Conservation (phyloP, 257 asterid species). For the Henckelia pumila region DNA sequence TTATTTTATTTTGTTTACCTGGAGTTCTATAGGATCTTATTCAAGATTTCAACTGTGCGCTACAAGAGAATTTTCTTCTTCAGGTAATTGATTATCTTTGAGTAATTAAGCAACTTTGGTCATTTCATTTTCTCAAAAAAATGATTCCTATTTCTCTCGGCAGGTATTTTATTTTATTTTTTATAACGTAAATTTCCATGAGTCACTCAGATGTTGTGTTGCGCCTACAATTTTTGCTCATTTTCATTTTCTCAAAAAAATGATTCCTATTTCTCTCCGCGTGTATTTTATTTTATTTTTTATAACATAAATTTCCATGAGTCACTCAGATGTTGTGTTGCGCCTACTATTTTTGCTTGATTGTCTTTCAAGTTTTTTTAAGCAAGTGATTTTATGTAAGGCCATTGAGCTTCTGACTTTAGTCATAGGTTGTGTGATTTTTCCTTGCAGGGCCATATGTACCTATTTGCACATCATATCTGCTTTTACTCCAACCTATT, state of each 20-base stretch:
- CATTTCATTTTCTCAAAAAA: neutral
- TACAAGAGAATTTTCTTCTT: constrained; percentile 93
- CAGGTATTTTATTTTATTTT: constrained; percentile 18
- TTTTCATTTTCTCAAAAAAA: constrained; percentile 2
- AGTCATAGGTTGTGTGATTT: constrained; percentile 13
- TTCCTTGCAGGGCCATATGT: constrained; percentile 94
- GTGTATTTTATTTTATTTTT: constrained; percentile 18
- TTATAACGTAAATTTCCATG: constrained; percentile 10
- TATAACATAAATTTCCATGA: constrained; percentile 8
- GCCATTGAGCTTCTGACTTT: constrained; percentile 3
- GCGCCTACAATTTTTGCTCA: constrained; percentile 11
- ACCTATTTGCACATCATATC: constrained; percentile 67
- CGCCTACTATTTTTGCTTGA: constrained; percentile 7
- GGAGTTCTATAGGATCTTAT: constrained; percentile 61
- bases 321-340: constrained; percentile 9
- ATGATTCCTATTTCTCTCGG: constrained; percentile 21
- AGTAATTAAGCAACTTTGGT: constrained; percentile 7
- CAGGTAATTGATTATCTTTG: constrained; percentile 55
- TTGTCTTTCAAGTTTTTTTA: constrained; percentile 9
- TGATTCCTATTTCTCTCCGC: constrained; percentile 20
- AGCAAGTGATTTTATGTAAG: constrained; percentile 6
- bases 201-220: constrained; percentile 5
- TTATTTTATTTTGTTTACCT: constrained; percentile 23
- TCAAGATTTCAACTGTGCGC: constrained; percentile 95
- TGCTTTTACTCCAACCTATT: constrained; percentile 97